Conservation (phyloP, 1,284 basidiomycete species). For the Coriolopsis trogii region DNA sequence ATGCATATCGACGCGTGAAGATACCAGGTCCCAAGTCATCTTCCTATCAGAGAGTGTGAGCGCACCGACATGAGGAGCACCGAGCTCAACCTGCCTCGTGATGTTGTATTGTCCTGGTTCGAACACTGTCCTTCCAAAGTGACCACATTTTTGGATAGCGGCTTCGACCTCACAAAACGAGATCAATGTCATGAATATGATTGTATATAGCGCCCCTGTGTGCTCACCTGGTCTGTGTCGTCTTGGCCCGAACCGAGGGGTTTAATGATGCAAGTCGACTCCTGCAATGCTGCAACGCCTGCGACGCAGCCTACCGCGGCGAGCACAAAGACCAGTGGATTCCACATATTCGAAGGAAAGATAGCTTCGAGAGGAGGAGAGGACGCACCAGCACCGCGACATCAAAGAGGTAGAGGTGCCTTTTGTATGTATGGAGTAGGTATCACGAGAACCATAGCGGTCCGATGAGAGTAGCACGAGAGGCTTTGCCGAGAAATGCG, state of each 20-base stretch:
- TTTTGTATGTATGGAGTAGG: no score
- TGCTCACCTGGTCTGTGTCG: constrained; percentile 45
- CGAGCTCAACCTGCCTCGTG: constrained; percentile 40
- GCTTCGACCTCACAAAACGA: constrained; percentile 41
- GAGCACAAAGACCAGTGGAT: no score
- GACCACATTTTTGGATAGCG: constrained; percentile 57
- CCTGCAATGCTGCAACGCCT: no score
- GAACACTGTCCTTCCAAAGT: constrained; percentile 51
- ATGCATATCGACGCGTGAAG: constrained; percentile 54
- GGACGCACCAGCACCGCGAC: no score
- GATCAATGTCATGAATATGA: neutral
- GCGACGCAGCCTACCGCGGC: no score
- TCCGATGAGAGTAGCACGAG: no score
- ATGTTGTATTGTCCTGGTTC: constrained; percentile 51
- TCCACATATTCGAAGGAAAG: no score
- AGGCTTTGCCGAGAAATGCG: no score
- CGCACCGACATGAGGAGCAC: neutral
- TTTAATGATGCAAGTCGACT: constrained; percentile 38
- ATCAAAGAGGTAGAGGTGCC: no score
- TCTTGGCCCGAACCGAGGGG: constrained; percentile 44
- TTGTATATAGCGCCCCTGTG: neutral
- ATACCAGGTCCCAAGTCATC: constrained; percentile 61
- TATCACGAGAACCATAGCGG: no score
- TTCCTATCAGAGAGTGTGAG: constrained; percentile 41
- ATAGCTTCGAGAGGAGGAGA: no score